phyloP scores from a whole-genome alignment of 768 basidiomycete genomes.

The Boletus reticulatus region DNA sequence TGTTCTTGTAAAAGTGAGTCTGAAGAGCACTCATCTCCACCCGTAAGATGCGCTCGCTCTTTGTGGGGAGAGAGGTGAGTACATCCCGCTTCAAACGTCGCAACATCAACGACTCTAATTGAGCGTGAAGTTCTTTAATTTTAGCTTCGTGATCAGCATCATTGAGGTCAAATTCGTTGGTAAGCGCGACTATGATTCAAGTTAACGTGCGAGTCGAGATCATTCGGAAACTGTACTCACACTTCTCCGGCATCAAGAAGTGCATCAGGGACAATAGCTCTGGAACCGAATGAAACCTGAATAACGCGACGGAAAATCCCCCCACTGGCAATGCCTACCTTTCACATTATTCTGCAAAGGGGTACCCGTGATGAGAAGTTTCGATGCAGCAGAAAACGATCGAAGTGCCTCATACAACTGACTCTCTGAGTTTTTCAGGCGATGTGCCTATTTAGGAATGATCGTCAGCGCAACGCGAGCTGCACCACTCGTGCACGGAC shows the following conservation, averaged over 20 bases:
- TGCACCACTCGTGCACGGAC: constrained; percentile 37
- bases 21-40: constrained; percentile 98
- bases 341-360: constrained; percentile 99
- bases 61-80: constrained; percentile 91
- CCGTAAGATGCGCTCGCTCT: constrained; percentile 95
- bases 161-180: constrained; percentile 92
- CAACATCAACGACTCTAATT: constrained; percentile 93
- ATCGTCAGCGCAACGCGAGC: constrained; percentile 15
- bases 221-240: constrained; percentile 41
- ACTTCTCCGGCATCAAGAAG: constrained; percentile 98
- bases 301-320: constrained; percentile 1
- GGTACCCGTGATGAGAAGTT: constrained; percentile 96
- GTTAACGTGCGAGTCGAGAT: constrained; percentile 3
- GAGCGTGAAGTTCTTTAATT: constrained; percentile 93
- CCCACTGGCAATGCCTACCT: constrained; percentile 48
- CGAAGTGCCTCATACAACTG: constrained; percentile 93
- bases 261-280: constrained; percentile 97
- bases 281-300: constrained; percentile 31
- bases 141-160: constrained; percentile 92
- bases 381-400: constrained; percentile 86
- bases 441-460: constrained; percentile 68
- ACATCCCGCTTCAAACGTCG: constrained; percentile 95
- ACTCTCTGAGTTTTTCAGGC: constrained; percentile 96
- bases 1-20: constrained; percentile 99
- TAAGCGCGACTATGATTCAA: constrained; percentile 66